Base-by-base conservation (phyloP, 78 protist species). In the Speleostelium caveatum region DNA sequence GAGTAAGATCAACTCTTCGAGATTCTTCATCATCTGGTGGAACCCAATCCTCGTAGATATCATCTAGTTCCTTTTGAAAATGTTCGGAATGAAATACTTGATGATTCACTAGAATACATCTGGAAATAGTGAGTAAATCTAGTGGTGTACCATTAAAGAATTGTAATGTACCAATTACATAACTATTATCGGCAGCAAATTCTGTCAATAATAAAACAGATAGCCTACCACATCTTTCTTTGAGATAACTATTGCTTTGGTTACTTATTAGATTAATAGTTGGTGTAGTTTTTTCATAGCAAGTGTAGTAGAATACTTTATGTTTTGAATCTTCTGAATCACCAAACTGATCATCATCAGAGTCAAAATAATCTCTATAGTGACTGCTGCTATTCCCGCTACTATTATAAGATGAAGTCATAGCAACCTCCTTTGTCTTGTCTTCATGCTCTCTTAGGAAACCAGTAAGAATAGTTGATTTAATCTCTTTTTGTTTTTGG, bases 211-310 rank as follows among this genome's bases (percentile, higher is more conserved):
- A 28, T 14, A 83, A 22, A 32, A 83, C 66, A 0, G 79, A 69
- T 5, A 83, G 58, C 58, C 91, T 77, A 55, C 91, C 91, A 69
- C 91, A 83, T 39, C 91, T 26, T 26, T 83, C 91, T 0, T 42
- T 61, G 35, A 83, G 55, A 28, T 67, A 53, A 6, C n/a, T 33
- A 12, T 61, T 26, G 3, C 58, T 69, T 5, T 69, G 26, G 30
- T 83, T 83, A 71, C 75, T 56, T 51, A 83, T 83, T 10, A 83
- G 26, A 60, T 69, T 74, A 1, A 83, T 32, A 30, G 79, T 69
- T 22, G 91, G 91, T 36, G 91, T 83, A 14, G 80, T 49, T 45
- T 83, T 83, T 33, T 83, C 91, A 19, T 83, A 83, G 36, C 91
- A 83, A 33, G 53, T 68, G 32, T 68, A 83, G 26, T 83, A 83